Evolutionary conservation across 1,139 yeast species (phyloP).

Genomic region (Yamadazyma triangularis): DNA sequence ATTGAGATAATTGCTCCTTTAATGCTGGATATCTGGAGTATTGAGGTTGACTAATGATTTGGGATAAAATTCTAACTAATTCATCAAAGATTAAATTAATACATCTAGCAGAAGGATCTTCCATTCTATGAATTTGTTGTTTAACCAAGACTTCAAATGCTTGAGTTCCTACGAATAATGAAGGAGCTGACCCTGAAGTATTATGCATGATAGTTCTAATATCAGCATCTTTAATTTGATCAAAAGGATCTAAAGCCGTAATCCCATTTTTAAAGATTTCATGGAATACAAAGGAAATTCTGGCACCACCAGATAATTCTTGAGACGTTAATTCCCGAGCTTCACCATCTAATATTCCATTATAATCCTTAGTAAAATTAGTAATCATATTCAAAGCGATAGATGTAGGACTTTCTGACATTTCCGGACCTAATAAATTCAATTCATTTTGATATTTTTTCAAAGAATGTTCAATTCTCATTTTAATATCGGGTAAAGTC

Average conservation of each 20-base stretch:
- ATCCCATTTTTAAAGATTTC: constrained; percentile 94
- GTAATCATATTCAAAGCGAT: constrained; percentile 89
- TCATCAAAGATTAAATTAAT: constrained; percentile 91
- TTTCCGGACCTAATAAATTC: constrained; percentile 73
- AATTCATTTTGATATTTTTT: constrained; percentile 84
- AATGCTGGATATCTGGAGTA: constrained; percentile 87
- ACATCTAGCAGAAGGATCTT: constrained; percentile 89
- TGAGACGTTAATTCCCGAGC: constrained; percentile 80
- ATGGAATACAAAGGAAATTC: constrained; percentile 96
- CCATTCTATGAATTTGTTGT: constrained; percentile 92
- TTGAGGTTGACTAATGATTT: constrained; percentile 75
- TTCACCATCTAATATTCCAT: constrained; percentile 90
- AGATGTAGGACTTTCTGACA: constrained; percentile 84
- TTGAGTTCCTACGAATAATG: constrained; percentile 93
- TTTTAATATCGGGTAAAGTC: constrained; percentile 90
- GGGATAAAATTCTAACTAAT: constrained; percentile 83
- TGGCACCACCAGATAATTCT: constrained; percentile 95
- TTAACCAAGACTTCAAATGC: constrained; percentile 96
- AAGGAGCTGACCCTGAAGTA: constrained; percentile 97
- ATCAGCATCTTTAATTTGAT: constrained; percentile 93
- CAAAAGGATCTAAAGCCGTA: constrained; percentile 91
- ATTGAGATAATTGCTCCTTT: constrained; percentile 79
- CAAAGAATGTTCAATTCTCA: constrained; percentile 78
- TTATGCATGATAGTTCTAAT: constrained; percentile 97
- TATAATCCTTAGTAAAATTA: constrained; percentile 87